These are phyloP conservation scores for Hypoxylon lienhwacheense DNA, from an alignment of 495 filamentous ascomycete species.

Conservation along the genomic window DNA sequence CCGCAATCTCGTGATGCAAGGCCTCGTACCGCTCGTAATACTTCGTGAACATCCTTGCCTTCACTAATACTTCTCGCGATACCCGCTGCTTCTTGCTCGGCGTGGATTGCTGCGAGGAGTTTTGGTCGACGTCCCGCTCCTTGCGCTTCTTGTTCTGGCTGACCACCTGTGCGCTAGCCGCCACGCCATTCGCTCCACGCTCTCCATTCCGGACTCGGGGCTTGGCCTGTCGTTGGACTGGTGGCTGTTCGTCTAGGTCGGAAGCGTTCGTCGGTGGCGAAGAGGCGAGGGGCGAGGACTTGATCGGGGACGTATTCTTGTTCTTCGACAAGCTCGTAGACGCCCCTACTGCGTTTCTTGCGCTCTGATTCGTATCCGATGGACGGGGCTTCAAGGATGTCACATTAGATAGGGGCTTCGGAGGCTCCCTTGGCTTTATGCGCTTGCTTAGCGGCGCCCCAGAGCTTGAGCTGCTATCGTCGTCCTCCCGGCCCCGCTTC, in stretches of 20 bases:
- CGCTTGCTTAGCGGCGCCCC: conserved; percentile 54
- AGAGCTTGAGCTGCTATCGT: conserved; percentile 56
- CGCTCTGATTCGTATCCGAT: conserved; percentile 53
- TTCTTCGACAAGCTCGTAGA: conserved; percentile 43
- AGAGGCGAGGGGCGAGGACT: conserved; percentile 72
- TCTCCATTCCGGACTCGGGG: conserved; percentile 30
- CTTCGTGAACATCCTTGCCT: conserved; percentile 63
- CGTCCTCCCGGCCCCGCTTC: conserved; percentile 46
- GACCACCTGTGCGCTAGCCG: conserved; percentile 16
- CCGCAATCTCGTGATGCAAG: conserved; percentile 62
- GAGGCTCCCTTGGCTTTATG: conserved; percentile 45
- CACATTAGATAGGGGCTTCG: conserved; percentile 25
- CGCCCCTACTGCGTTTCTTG: conserved; percentile 36
- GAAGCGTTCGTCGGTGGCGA: conserved; percentile 78
- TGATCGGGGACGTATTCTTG: conserved; percentile 63
- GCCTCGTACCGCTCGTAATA: conserved; percentile 65
- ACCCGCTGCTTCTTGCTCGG: conserved; percentile 45
- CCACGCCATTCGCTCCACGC: conserved; percentile 17
- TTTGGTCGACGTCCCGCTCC: conserved; percentile 33
- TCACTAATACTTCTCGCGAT: conserved; percentile 47
- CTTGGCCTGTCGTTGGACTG: conserved; percentile 39
- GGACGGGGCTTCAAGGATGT: conserved; percentile 42
- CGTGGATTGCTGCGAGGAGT: conserved; percentile 33
- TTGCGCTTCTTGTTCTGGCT: conserved; percentile 46
- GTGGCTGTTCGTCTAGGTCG: conserved; percentile 54